Conservation (phyloP, 2,329 filamentous ascomycete genomes). For the Aspergillus ibericus region DNA sequence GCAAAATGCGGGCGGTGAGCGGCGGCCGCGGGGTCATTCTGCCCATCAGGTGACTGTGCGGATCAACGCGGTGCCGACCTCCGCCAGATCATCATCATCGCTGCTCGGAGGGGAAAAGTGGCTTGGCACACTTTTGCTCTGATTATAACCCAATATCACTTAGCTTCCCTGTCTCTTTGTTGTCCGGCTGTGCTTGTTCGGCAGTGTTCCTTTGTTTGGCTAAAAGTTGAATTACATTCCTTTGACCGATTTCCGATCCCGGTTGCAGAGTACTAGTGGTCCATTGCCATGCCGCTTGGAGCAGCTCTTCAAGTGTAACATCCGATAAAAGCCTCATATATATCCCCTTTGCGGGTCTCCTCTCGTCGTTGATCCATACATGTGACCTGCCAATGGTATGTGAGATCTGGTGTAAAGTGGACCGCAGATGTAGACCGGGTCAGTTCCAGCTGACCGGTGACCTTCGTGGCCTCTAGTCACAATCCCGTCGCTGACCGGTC, state of each 20-base stretch:
- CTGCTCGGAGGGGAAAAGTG: conserved; percentile 22
- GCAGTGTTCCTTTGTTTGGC: not conserved
- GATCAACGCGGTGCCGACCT: conserved; percentile 21
- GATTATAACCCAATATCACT: conserved; percentile 13
- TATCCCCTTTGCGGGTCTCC: conserved; percentile 9
- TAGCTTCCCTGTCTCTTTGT: conserved; percentile 9
- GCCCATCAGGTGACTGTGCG: conserved; percentile 27
- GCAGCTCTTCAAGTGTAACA: conserved; percentile 7
- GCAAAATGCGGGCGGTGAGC: conserved; percentile 30
- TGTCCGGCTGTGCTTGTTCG: conserved; percentile 1
- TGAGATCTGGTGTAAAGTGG: conserved; percentile 1
- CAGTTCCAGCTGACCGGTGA: conserved; percentile 7
- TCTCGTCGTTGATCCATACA: conserved; percentile 11
- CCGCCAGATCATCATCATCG: conserved; percentile 25
- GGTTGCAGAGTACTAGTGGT: not conserved
- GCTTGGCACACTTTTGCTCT: conserved; percentile 23
- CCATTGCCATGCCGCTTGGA: not conserved
- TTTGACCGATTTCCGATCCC: not conserved
- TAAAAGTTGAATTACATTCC: not conserved
- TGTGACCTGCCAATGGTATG: conserved; percentile 18
- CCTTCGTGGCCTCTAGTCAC: conserved; percentile 7
- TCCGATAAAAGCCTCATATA: conserved; percentile 14
- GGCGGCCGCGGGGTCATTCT: conserved; percentile 23
- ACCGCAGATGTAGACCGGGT: not conserved
- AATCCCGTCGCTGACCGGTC: conserved; percentile 14